A percentile compares a stretch with the other conserved stretches of the same genome.
Conservation (phyloP, 805 yeast genomes). For the Ascoidea tarda region DNA sequence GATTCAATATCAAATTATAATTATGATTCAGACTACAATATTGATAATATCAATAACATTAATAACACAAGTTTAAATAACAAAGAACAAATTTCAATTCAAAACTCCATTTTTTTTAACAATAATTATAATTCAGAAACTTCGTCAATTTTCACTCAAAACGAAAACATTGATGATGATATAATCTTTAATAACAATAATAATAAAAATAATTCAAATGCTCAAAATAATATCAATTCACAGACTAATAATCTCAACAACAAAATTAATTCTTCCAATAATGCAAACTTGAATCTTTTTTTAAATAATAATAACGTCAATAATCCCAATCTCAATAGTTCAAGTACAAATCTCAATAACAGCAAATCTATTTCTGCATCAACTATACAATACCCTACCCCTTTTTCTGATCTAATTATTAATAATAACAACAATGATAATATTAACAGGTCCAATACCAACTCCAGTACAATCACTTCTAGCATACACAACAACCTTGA, state of each 20-base stretch:
- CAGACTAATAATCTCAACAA: background rate
- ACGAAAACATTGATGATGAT: background rate
- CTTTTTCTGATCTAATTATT: background rate
- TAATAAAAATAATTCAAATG: too few relatives aligned
- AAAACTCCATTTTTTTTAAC: too few relatives aligned
- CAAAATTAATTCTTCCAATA: background rate
- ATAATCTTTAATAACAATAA: too few relatives aligned
- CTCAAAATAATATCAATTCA: background rate
- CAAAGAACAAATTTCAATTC: background rate
- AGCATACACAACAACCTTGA: slow-evolving; percentile 1
- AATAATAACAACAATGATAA: background rate
- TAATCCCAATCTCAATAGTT: background rate
- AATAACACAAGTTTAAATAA: too few relatives aligned
- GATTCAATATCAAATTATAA: too few relatives aligned
- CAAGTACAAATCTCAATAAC: background rate
- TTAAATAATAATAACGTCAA: too few relatives aligned
- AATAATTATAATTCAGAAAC: background rate
- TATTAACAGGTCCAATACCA: background rate
- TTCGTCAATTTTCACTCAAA: background rate
- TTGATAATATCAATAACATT: too few relatives aligned
- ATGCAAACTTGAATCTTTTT: too few relatives aligned
- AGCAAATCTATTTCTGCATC: background rate
- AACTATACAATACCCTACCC: slow-evolving; percentile 3
- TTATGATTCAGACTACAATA: too few relatives aligned
- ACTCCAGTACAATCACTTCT: background rate